Evolutionary conservation across 2,329 filamentous ascomycete species (phyloP), one percentile per base, ranked within the genome.

Genomic region (Talaromyces sp.): DNA sequence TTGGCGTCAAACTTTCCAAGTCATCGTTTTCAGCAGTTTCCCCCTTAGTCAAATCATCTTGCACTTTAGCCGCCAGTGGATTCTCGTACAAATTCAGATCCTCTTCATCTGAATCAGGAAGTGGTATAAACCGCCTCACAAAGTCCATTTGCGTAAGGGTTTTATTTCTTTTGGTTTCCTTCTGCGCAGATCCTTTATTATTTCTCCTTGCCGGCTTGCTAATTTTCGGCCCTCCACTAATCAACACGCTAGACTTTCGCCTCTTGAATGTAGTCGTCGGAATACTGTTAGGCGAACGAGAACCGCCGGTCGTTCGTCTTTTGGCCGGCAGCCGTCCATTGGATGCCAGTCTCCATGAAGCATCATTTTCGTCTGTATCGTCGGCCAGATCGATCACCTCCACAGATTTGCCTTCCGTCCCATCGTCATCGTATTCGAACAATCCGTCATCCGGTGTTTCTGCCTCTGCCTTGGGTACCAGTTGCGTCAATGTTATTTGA

Each of bases 131-230:
- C 4, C 74, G 75, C 39, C 72, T 72, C 39, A 79, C 77, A 68
- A 76, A 79, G 62, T 78, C 73, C 77, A 79, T 79, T 67, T 79
- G 78, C 2, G 78, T 79, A n/a, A 79, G 70, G 0, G 77, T 79
- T 52, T 79, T 78, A 61, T 78, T 70, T 19, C 69, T 68, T 56
- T 73, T 70, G 19, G 69, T 68, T 47, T 68, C 60, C 35, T 59
- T 59, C 9, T n/a, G 31, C 19, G 56, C 27, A 2, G 11, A n/a
- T 5, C n/a, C 35, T 45, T 45, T 66, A 31, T 70, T 66, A 16
- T 71, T 73, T 68, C 33, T 65, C 66, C 58, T 73, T 73, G 13
- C 68, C 24, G 68, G 70, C 11, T 68, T 68, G 11, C 63, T 70
- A 39, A 68, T 72, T 31, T 68, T 65, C 13, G 62, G 49, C 4